Evolutionary conservation across 1,284 basidiomycete species (phyloP).

Genomic region (Sporisorium graminicola): DNA sequence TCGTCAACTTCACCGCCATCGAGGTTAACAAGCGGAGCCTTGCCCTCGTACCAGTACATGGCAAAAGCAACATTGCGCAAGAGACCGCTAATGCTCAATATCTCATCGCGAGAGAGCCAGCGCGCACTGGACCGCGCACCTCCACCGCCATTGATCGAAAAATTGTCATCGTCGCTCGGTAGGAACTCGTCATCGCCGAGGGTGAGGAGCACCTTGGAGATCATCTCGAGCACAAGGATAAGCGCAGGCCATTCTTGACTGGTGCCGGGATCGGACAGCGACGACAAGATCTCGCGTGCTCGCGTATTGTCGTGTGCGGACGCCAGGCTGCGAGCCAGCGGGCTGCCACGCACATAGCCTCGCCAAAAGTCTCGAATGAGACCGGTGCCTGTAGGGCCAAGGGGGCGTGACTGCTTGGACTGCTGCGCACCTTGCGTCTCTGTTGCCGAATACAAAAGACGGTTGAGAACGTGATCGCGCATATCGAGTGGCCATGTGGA

Average conservation of each 20-base stretch:
- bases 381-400: slow-evolving; percentile 36
- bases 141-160: slow-evolving; percentile 14
- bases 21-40: slow-evolving; percentile 40
- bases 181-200: slow-evolving; percentile 99
- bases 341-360: slow-evolving; percentile 59
- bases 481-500: slow-evolving; percentile 55
- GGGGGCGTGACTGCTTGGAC: slow-evolving; percentile 14
- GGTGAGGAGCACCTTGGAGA: slow-evolving; percentile 85
- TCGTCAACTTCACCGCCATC: slow-evolving; percentile 15
- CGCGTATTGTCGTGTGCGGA: slow-evolving; percentile 33
- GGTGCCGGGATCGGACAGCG: slow-evolving; percentile 12
- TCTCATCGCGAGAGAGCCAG: slow-evolving; percentile 82
- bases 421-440: slow-evolving; percentile 5
- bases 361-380: slow-evolving; percentile 67
- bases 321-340: slow-evolving; percentile 48
- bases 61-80: slow-evolving; percentile 83
- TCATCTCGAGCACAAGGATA: slow-evolving; percentile 84
- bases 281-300: slow-evolving; percentile 35
- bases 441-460: slow-evolving; percentile 34
- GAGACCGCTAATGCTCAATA: slow-evolving; percentile 77
- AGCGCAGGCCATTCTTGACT: slow-evolving; percentile 74
- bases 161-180: slow-evolving; percentile 65
- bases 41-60: slow-evolving; percentile 80
- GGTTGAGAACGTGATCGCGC: slow-evolving; percentile 50
- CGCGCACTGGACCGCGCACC: slow-evolving; percentile 18